Evolutionary conservation across 2,329 filamentous ascomycete species (phyloP).

Genomic region (Penicillium digitatum): DNA sequence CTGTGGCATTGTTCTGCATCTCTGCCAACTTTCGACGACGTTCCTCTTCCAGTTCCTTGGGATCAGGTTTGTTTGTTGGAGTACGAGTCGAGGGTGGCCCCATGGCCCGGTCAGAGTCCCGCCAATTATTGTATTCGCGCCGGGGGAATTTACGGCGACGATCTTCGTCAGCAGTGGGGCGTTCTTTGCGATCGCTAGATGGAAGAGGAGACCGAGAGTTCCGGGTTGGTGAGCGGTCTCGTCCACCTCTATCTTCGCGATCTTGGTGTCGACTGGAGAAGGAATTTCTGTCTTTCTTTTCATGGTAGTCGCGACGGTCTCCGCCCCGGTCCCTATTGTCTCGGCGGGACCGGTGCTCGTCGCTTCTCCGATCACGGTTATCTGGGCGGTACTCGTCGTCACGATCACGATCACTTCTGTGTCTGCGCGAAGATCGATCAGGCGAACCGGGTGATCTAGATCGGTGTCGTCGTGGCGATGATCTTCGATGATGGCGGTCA

Average conservation of each 20-base stretch:
- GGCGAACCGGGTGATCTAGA: slow-evolving; percentile 24
- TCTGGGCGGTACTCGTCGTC: slow-evolving; percentile 5
- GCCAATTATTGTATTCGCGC: slow-evolving; percentile 23
- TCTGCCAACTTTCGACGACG: slow-evolving; percentile 57
- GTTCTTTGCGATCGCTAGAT: slow-evolving; percentile 12
- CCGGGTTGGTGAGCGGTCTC: slow-evolving; percentile 22
- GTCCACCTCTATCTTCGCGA: slow-evolving; percentile 24
- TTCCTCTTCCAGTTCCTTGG: slow-evolving; percentile 31
- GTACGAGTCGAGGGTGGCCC: slow-evolving; percentile 11
- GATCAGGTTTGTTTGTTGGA: slow-evolving; percentile 17
- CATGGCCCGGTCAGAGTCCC: slow-evolving; percentile 17
- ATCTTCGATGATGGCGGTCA: slow-evolving; percentile 18
- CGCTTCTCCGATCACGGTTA: slow-evolving; percentile 13
- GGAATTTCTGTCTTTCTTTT: slow-evolving; percentile 21
- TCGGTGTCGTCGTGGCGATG: slow-evolving; percentile 25
- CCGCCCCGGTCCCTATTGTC: slow-evolving; percentile 14
- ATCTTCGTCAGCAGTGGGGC: slow-evolving; percentile 9
- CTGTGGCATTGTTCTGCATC: slow-evolving; percentile 67
- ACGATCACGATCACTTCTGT: slow-evolving; percentile 25
- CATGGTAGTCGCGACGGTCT: slow-evolving; percentile 17
- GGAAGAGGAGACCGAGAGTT: slow-evolving; percentile 25
- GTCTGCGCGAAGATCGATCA: slow-evolving; percentile 23
- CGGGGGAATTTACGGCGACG: slow-evolving; percentile 19
- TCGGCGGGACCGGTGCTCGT: slow-evolving; percentile 10
- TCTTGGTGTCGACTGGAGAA: slow-evolving; percentile 21